phyloP scores from a whole-genome alignment of 805 yeast genomes.

The Wickerhamiella dianesei region DNA sequence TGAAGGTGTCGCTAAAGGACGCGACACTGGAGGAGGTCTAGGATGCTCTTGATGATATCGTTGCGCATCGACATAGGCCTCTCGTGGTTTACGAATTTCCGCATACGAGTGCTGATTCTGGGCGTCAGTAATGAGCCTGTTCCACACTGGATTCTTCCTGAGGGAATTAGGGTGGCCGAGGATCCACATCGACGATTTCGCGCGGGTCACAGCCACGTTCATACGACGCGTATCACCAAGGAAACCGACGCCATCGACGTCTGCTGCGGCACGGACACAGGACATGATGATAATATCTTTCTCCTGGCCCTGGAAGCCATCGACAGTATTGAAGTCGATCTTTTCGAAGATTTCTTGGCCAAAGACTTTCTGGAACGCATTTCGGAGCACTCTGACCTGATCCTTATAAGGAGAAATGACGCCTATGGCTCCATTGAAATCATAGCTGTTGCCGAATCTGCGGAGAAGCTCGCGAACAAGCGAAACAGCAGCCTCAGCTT shows the following conservation, averaged over 20 bases:
- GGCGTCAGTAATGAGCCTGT: conserved; percentile 53
- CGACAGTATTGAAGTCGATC: conserved; percentile 87
- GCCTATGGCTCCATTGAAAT: conserved; percentile 64
- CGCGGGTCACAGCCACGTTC: conserved; percentile 96
- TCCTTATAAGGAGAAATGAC: conserved; percentile 91
- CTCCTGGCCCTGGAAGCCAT: conserved; percentile 97
- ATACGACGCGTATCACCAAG: conserved; percentile 83
- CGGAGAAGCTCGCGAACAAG: conserved; percentile 42
- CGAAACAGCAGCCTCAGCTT: conserved; percentile 61
- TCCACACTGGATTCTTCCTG: conserved; percentile 58
- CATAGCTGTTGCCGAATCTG: conserved; percentile 30
- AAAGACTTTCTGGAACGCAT: conserved; percentile 41
- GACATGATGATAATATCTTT: conserved; percentile 88
- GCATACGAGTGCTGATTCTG: conserved; percentile 29
- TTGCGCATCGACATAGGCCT: not conserved
- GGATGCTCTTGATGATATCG: not conserved
- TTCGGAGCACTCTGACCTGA: conserved; percentile 51
- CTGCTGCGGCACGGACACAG: conserved; percentile 79
- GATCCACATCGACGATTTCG: conserved; percentile 83
- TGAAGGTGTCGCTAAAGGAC: too few relatives aligned
- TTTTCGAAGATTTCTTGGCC: conserved; percentile 51
- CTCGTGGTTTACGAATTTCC: not conserved
- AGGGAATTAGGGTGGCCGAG: conserved; percentile 68
- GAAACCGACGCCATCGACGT: conserved; percentile 56
- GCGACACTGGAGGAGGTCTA: too few relatives aligned